Conservation (phyloP, 805 yeast species). For the Zygoascus tannicola region DNA sequence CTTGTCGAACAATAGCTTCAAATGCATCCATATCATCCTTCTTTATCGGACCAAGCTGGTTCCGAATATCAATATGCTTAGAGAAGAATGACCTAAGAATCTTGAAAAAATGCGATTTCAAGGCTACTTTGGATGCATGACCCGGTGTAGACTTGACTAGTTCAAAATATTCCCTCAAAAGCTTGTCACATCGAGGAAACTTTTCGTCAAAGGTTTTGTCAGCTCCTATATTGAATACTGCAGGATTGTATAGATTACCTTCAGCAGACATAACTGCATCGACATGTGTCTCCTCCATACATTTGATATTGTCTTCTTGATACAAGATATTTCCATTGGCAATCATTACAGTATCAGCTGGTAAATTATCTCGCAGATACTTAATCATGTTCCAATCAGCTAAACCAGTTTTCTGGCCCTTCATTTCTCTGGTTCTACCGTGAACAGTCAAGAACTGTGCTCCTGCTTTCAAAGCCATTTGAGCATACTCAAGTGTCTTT, state of each 20-base stretch:
- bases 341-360: constrained; percentile 79
- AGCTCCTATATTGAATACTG: constrained; percentile 48
- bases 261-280: constrained; percentile 98
- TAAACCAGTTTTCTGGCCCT: constrained; percentile 90
- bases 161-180: constrained; percentile 81
- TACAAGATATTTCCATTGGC: constrained; percentile 94
- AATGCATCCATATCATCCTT: constrained; percentile 40
- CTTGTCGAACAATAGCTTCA: constrained; percentile 49
- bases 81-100: constrained; percentile 72
- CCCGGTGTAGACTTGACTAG: constrained; percentile 56
- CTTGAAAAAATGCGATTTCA: constrained; percentile 91
- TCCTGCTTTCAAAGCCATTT: constrained; percentile 82
- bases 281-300: constrained; percentile 53
- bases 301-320: constrained; percentile 69
- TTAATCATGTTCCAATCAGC: constrained; percentile 85
- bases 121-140: constrained; percentile 67
- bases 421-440: constrained; percentile 94
- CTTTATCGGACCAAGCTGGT: constrained; percentile 50
- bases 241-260: constrained; percentile 90
- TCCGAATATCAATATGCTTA: constrained; percentile 67
- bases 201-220: constrained; percentile 41
- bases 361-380: constrained; percentile 66
- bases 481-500: constrained; percentile 78
- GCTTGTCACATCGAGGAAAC: constrained; percentile 76
- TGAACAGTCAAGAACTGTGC: constrained; percentile 94